phyloP scores from a whole-genome alignment of 768 basidiomycete species.

The Termitomyces sp. region DNA sequence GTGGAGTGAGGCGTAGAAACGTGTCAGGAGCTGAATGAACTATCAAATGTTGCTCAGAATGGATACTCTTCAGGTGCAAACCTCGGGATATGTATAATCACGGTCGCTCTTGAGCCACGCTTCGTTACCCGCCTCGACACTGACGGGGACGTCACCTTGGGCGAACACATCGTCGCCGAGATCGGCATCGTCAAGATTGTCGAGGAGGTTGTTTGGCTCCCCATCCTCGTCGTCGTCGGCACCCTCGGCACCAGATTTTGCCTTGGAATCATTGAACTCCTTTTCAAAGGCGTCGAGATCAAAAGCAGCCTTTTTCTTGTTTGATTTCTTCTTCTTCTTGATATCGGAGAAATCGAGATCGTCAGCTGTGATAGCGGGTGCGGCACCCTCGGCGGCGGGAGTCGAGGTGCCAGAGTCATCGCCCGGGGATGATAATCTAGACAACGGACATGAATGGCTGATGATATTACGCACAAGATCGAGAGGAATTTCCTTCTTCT shows the following conservation, averaged over 20 bases:
- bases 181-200: conserved; percentile 73
- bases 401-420: conserved; percentile 67
- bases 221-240: conserved; percentile 50
- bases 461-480: conserved; percentile 51
- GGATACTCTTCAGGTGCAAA: conserved; percentile 22
- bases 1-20: conserved; percentile 89
- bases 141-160: conserved; percentile 47
- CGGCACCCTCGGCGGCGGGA: conserved; percentile 37
- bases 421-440: conserved; percentile 29
- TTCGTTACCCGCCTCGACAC: conserved; percentile 71
- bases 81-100: conserved; percentile 96
- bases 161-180: conserved; percentile 89
- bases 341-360: conserved; percentile 94
- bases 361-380: conserved; percentile 49
- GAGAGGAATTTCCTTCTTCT: conserved; percentile 86
- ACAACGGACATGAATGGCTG: not conserved
- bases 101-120: conserved; percentile 91
- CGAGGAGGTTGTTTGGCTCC: conserved; percentile 57
- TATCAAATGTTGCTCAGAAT: not conserved
- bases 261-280: conserved; percentile 71
- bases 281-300: conserved; percentile 95
- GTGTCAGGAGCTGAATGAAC: conserved; percentile 70
- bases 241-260: conserved; percentile 28
- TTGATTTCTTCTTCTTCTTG: conserved; percentile 92
- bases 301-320: conserved; percentile 83